phyloP scores from a whole-genome alignment of 768 basidiomycete genomes.

The Phylloporus sp. region DNA sequence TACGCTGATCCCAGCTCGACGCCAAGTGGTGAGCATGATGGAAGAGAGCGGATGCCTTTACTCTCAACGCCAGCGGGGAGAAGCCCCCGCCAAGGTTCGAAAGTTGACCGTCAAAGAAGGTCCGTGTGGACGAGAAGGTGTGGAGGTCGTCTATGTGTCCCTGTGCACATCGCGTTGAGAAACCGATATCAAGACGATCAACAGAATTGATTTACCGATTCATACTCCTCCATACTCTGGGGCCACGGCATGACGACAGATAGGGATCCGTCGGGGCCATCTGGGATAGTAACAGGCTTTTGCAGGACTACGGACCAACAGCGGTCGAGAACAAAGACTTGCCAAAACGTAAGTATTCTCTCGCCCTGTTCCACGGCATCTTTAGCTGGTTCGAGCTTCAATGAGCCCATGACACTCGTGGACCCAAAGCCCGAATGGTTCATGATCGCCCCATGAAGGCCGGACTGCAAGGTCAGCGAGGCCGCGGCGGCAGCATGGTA shows the following conservation, averaged over 20 bases:
- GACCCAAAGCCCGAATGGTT: conserved; percentile 33
- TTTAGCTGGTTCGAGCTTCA: conserved; percentile 55
- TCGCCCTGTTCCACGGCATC: conserved; percentile 63
- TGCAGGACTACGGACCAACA: conserved; percentile 77
- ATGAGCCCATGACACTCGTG: conserved; percentile 32
- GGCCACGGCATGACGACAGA: conserved; percentile 77
- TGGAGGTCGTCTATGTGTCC: conserved; percentile 51
- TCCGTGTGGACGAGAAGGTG: conserved; percentile 55
- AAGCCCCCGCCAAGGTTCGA: conserved; percentile 50
- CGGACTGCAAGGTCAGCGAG: conserved; percentile 68
- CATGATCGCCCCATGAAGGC: conserved; percentile 50
- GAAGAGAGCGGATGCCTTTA: conserved; percentile 74
- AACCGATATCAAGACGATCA: conserved; percentile 3
- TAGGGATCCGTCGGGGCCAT: conserved; percentile 52
- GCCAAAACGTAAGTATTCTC: conserved; percentile 76
- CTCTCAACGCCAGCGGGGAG: conserved; percentile 61
- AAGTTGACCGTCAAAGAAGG: conserved; percentile 60
- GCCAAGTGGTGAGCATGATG: conserved; percentile 62
- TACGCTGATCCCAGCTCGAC: conserved; percentile 59
- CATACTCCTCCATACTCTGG: conserved; percentile 67
- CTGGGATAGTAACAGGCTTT: conserved; percentile 62
- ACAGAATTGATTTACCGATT: conserved; percentile 47
- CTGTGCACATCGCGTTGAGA: conserved; percentile 36
- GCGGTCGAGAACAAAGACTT: conserved; percentile 75
- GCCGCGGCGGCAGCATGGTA: conserved; percentile 75